Conservation (phyloP, 331 rosid species). For the Spiraea crenata region DNA sequence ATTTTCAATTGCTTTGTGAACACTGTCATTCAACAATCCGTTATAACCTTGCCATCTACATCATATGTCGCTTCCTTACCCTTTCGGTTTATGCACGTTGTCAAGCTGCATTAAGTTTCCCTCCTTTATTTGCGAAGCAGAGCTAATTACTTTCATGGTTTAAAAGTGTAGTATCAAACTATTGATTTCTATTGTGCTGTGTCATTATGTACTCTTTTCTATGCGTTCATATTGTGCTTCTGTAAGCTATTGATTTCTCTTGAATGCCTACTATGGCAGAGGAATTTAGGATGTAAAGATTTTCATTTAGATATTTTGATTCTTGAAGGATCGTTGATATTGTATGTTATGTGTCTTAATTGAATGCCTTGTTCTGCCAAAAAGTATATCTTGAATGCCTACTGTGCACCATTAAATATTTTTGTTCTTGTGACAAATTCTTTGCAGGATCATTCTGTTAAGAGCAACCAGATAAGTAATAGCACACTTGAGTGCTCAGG, state of each 20-base stretch:
- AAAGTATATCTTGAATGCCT: background rate
- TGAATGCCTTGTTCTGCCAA: background rate
- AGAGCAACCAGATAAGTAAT: constrained; percentile 32
- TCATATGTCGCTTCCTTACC: background rate
- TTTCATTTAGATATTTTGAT: background rate
- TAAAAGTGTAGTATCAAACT: no score
- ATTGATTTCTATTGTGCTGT: no score
- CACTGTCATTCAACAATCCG: background rate
- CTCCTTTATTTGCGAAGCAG: background rate
- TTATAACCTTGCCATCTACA: background rate
- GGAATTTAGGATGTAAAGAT: background rate
- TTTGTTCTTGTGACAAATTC: constrained; percentile 8
- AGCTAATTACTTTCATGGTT: no score
- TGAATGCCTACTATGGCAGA: background rate
- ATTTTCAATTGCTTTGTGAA: background rate
- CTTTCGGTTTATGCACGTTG: background rate
- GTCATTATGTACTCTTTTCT: no score
- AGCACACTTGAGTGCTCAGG: constrained; percentile 35
- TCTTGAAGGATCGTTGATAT: constrained; percentile 12
- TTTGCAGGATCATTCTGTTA: constrained; percentile 46
- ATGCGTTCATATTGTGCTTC: background rate
- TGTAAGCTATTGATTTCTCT: background rate
- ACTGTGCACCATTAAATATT: constrained; percentile 2
- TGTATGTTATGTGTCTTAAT: constrained; percentile 6
- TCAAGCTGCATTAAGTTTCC: background rate